phyloP scores from a whole-genome alignment of 2,329 filamentous ascomycete genomes.

The Byssochlamys sp. region DNA sequence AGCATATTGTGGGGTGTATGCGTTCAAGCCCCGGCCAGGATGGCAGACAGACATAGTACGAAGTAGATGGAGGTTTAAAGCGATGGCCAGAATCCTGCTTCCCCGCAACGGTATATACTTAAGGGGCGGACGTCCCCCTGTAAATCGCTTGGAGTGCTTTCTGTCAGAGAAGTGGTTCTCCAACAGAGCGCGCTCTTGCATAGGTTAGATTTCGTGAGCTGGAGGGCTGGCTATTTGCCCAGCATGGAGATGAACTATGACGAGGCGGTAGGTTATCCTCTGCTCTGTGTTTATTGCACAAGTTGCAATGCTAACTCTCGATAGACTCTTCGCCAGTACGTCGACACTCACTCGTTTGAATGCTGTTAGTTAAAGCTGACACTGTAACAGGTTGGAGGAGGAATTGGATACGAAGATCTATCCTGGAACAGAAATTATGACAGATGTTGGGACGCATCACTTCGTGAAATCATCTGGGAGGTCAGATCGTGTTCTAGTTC shows the following conservation, averaged over 20 bases:
- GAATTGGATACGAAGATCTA: slow-evolving; percentile 47
- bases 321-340: slow-evolving; percentile 17
- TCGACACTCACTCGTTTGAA: neutral
- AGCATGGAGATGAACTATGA: slow-evolving; percentile 44
- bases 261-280: slow-evolving; percentile 23
- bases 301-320: neutral
- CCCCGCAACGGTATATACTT: neutral
- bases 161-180: neutral
- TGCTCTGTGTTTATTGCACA: neutral
- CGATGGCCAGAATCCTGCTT: neutral
- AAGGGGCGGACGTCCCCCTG: neutral
- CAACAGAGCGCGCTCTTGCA: neutral
- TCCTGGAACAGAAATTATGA: slow-evolving; percentile 52
- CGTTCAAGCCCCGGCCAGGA: neutral
- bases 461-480: slow-evolving; percentile 48
- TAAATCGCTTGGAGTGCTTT: neutral
- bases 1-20: neutral
- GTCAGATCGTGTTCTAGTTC: slow-evolving; percentile 39
- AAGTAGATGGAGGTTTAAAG: neutral
- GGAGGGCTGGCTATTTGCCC: neutral
- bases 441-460: slow-evolving; percentile 52
- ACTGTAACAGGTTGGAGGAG: slow-evolving; percentile 37
- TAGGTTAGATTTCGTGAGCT: neutral
- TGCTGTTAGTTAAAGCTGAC: slow-evolving; percentile 23
- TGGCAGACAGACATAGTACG: neutral